Base-by-base conservation (phyloP, 31 red algal species). In the Pterothamnion heteromorphum region DNA sequence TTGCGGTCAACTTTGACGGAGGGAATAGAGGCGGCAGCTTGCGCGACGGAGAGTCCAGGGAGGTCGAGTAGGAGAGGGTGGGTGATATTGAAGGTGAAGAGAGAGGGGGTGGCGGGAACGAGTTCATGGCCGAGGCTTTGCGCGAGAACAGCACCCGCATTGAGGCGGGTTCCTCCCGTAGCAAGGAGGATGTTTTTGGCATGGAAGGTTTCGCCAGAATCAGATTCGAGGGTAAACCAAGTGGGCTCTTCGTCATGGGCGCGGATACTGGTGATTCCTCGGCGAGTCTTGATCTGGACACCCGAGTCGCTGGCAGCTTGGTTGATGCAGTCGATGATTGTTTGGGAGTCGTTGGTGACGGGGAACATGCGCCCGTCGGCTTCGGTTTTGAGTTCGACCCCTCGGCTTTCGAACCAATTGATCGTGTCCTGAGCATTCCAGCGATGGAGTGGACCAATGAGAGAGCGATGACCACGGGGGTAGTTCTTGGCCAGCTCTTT, bases 281-380 rank as follows among this genome's bases (percentile, higher is more conserved):
- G 9, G 14, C 14, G n/a, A 18, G 9, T 64, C n/a, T 64, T 64
- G 51, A 64, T 64, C 1, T 74, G 74, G 28, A 20, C 35, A 18
- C 82, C 80, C 20, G 23, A 64, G 36, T 82, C 71, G 36, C 32
- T 35, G 2, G 94, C 90, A 18, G 91, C 91, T 22, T 4, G 22
- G 43, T 74, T 76, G 43, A 96, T 86, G 26, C 81, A 89, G 3
- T 88, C 51, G 23, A 96, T 74, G 21, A 96, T 76, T 27, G 57
- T 96, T 72, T 57, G 3, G 9, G 86, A 85, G 1, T 1, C 26
- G 58, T 96, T 78, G 0, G 90, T 89, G 0, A 95, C 93, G 5
- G 95, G 95, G 39, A 96, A 96, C 36, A 96, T 74, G n/a, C 93
- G 57, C 14, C 95, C 94, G 36, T 95, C 93, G 0, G 36, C 91